Evolutionary conservation across 129 eudicot species (phyloP), one percentile per base, ranked within the genome.

Genomic region (Tanacetum coccineum): DNA sequence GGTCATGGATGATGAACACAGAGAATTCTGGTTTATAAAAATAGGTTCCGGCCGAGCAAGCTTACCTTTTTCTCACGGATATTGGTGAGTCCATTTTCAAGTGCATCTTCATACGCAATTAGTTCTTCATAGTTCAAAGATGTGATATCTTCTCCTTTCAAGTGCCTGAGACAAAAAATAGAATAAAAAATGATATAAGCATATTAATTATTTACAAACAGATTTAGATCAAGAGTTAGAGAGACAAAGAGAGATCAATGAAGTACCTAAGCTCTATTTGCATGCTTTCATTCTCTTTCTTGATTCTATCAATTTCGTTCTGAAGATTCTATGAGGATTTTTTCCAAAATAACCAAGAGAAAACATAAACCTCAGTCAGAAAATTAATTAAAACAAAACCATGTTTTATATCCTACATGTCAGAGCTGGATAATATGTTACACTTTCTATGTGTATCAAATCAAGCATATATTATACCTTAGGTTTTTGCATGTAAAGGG

Each of bases 241-340:
- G 17, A 17, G 22, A 21, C 25, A 68, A 63, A 42, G 62, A 59
- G 65, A 40, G 52, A 59, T 39, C 0, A 59, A 25, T 3, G 17
- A 66, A 51, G 15, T 72, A 93, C 96, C 96, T 93, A 60, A 93
- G 95, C 82, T 87, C 85, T 74, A 84, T 81, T 81, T 86, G 95
- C 99, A 93, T 82, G 71, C 81, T 82, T 46, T 93, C 96, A 76
- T 93, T 93, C 79, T 93, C 99, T 62, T 93, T 88, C 82, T 84
- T 87, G 80, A 89, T 75, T 74, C 96, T 74, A 42, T 93, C 90
- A 53, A 93, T 89, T 79, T 93, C 99, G 70, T 84, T 86, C 80
- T 71, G 85, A 68, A 88, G 81, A 46, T 93, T 84, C 99, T 93
- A 53, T 14, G 20, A 20, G 26, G 18, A 67, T 11, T 10, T 70